Percentiles rank a stretch among this genome's conserved stretches.
phyloP scores from a whole-genome alignment of 129 eudicot genomes.

The Sambucus nigra region DNA sequence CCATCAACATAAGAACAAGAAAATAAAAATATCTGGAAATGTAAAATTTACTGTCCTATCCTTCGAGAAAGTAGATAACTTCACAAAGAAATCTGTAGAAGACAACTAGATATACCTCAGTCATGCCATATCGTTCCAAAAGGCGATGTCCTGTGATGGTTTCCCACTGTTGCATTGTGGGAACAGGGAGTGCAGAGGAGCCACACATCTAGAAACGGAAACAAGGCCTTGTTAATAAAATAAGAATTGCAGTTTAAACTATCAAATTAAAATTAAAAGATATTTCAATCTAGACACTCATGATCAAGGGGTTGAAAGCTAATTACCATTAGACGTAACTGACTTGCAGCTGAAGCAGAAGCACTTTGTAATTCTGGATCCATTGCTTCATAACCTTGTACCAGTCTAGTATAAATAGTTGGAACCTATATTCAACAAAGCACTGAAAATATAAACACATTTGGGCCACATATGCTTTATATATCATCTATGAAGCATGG shows the following conservation, averaged over 20 bases:
- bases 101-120: constrained; percentile 54
- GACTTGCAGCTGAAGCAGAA: constrained; percentile 78
- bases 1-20: neutral
- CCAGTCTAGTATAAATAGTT: constrained; percentile 84
- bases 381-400: constrained; percentile 99
- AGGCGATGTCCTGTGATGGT: constrained; percentile 75
- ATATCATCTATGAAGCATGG: too few species aligned
- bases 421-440: constrained; percentile 55
- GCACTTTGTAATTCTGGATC: constrained; percentile 61
- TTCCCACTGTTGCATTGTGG: constrained; percentile 97
- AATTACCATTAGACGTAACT: constrained; percentile 87
- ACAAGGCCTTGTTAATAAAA: neutral
- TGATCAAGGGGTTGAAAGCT: neutral
- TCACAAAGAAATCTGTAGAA: constrained; percentile 2
- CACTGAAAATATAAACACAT: constrained; percentile 7
- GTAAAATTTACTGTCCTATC: neutral
- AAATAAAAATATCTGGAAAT: constrained; percentile 7
- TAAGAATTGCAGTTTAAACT: constrained; percentile 1
- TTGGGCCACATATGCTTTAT: too few species aligned
- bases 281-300: neutral
- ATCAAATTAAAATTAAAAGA: neutral
- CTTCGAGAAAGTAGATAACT: neutral
- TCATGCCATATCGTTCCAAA: constrained; percentile 94
- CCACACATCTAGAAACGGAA: constrained; percentile 24
- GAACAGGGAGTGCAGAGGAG: constrained; percentile 96